These are phyloP conservation scores for Cephaloascus fragrans DNA, from an alignment of 805 yeast genomes.

Conservation along the genomic window DNA sequence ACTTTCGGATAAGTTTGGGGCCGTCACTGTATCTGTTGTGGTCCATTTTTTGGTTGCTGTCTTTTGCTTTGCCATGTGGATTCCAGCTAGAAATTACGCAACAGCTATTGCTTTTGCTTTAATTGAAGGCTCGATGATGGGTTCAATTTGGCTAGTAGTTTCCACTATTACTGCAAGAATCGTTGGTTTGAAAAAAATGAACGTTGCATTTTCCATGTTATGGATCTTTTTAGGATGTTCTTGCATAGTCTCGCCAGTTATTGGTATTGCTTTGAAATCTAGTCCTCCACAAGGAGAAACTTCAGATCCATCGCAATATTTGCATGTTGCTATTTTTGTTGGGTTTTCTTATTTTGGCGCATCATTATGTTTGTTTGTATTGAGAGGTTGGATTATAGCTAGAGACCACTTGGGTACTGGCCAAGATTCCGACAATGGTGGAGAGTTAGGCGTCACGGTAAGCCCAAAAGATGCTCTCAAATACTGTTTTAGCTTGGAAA, in stretches of 20 bases:
- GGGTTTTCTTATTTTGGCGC: constrained; percentile 21
- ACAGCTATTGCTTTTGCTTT: constrained; percentile 20
- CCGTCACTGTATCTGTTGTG: constrained; percentile 33
- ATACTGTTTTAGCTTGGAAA: not conserved
- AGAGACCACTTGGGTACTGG: constrained; percentile 9
- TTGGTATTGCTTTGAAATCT: constrained; percentile 17
- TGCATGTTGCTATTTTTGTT: constrained; percentile 21
- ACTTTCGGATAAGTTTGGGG: constrained; percentile 40
- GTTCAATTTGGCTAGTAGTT: constrained; percentile 20
- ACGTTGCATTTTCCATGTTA: constrained; percentile 19
- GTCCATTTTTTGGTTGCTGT: constrained; percentile 28
- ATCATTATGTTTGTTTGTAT: constrained; percentile 13
- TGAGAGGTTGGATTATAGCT: constrained; percentile 24
- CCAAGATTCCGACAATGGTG: not conserved
- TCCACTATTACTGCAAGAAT: constrained; percentile 20
- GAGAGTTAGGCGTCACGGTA: not conserved
- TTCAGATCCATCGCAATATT: constrained; percentile 19
- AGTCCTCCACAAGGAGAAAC: constrained; percentile 9
- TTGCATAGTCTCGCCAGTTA: constrained; percentile 22
- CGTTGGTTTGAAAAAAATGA: constrained; percentile 21
- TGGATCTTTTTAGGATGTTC: constrained; percentile 22
- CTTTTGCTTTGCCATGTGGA: constrained; percentile 37
- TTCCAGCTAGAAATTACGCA: constrained; percentile 23
- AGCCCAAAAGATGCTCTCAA: not conserved
- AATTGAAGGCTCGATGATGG: constrained; percentile 24